These are phyloP conservation scores for Lactarius pseudohatsudake DNA, from an alignment of 768 basidiomycete genomes.

Conservation along the genomic window DNA sequence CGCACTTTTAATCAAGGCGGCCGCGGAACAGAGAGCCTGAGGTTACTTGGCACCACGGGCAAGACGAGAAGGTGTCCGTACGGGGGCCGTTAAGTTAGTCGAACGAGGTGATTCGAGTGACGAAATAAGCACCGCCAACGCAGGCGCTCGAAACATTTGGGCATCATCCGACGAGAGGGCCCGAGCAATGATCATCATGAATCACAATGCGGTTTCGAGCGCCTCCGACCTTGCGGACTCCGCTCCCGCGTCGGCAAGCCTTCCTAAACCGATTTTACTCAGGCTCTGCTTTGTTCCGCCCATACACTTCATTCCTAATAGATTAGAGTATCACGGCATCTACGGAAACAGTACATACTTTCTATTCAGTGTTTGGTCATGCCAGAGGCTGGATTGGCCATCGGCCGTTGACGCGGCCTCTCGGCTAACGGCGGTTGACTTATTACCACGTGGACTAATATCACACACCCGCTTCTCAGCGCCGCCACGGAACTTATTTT, in stretches of 20 bases:
- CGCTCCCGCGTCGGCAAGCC: not conserved
- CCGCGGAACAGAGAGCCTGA: slow-evolving; percentile 10
- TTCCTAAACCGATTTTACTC: not conserved
- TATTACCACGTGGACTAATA: not conserved
- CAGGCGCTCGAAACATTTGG: slow-evolving; percentile 8
- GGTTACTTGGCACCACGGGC: not conserved
- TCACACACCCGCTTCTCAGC: not conserved
- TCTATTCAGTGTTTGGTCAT: not conserved
- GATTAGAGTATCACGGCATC: slow-evolving; percentile 2
- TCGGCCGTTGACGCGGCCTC: slow-evolving; percentile 2
- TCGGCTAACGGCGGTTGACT: slow-evolving; percentile 1
- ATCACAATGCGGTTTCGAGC: slow-evolving; percentile 1
- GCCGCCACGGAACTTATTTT: slow-evolving; percentile 1
- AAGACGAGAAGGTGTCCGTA: slow-evolving; percentile 9
- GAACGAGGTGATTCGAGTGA: slow-evolving; percentile 4
- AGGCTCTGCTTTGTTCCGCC: not conserved
- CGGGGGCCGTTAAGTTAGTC: slow-evolving; percentile 25
- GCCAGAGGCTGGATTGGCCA: not conserved
- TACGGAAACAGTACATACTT: not conserved
- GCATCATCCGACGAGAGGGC: slow-evolving; percentile 16
- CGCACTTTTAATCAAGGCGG: slow-evolving; percentile 16
- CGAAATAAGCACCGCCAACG: slow-evolving; percentile 15
- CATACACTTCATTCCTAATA: not conserved
- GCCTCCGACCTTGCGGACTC: not conserved
- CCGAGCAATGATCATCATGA: slow-evolving; percentile 15